Conservation (phyloP, 345 rosid genomes). For the Brassica rapa region DNA sequence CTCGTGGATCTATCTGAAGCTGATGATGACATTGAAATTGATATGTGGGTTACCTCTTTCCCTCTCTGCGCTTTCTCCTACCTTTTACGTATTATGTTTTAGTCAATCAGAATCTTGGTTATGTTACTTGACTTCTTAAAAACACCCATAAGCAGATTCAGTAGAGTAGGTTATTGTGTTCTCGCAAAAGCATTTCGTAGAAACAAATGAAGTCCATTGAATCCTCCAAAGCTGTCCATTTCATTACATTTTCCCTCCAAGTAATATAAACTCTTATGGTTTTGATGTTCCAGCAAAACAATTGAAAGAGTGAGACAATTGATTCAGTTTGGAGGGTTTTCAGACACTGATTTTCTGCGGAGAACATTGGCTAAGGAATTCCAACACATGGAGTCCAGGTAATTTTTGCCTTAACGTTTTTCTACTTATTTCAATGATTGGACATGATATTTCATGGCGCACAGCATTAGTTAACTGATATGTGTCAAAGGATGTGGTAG, state of each 20-base stretch:
- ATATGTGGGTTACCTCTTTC: conserved; percentile 58
- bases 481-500: conserved; percentile 1
- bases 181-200: background rate
- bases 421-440: conserved; percentile 14
- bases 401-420: conserved; percentile 27
- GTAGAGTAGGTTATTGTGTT: background rate
- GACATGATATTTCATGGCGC: background rate
- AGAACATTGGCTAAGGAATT: conserved; percentile 80
- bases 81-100: conserved; percentile 7
- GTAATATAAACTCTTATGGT: background rate
- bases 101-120: conserved; percentile 4
- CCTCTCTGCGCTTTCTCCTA: conserved; percentile 9
- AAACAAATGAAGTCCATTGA: conserved; percentile 7
- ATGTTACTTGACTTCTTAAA: background rate
- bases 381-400: conserved; percentile 78
- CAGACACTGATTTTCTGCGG: conserved; percentile 52
- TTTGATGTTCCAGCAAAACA: conserved; percentile 55
- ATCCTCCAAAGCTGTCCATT: background rate
- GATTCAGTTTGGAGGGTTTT: conserved; percentile 64
- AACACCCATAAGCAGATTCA: background rate
- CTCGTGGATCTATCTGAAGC: conserved; percentile 64
- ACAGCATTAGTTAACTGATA: background rate
- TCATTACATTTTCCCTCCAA: background rate
- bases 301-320: conserved; percentile 62
- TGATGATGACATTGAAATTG: conserved; percentile 61